Evolutionary conservation across 176 grass and related monocot genomes (phyloP).

Genomic region (Oryza longistaminata): DNA sequence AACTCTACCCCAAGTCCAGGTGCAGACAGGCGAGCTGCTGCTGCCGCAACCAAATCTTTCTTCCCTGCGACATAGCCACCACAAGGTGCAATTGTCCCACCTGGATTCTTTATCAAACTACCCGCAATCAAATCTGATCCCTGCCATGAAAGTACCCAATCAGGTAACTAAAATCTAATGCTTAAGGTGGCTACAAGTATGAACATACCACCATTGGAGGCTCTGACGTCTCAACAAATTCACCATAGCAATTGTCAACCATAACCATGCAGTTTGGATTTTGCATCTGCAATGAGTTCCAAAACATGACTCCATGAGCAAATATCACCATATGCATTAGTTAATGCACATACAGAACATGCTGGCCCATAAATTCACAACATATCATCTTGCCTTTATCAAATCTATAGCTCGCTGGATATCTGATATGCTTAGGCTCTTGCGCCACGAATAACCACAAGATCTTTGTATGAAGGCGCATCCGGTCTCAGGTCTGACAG

Average conservation of each 20-base stretch:
- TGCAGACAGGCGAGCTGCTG: slow-evolving; percentile 81
- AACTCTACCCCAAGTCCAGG: slow-evolving; percentile 88
- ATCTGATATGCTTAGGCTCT: slow-evolving; percentile 62
- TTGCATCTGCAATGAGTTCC: slow-evolving; percentile 50
- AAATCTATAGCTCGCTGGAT: slow-evolving; percentile 63
- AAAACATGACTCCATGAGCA: background rate
- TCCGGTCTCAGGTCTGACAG: slow-evolving; percentile 63
- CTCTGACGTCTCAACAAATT: slow-evolving; percentile 85
- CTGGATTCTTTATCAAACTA: slow-evolving; percentile 93
- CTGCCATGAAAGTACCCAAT: slow-evolving; percentile 43
- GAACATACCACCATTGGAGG: slow-evolving; percentile 82
- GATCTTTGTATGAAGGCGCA: slow-evolving; percentile 90
- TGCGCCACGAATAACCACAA: slow-evolving; percentile 87
- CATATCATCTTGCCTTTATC: slow-evolving; percentile 59
- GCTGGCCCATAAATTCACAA: background rate
- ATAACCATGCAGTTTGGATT: slow-evolving; percentile 87
- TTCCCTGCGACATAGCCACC: slow-evolving; percentile 92
- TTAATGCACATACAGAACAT: background rate
- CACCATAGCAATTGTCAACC: slow-evolving; percentile 98
- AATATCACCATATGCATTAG: background rate
- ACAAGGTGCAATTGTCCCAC: slow-evolving; percentile 83
- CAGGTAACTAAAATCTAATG: background rate
- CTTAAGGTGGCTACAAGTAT: background rate
- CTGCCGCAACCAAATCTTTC: slow-evolving; percentile 66
- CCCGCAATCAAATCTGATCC: slow-evolving; percentile 92